Evolutionary conservation across 306 rosid genomes (phyloP).

Genomic region (Cicer arietinum): DNA sequence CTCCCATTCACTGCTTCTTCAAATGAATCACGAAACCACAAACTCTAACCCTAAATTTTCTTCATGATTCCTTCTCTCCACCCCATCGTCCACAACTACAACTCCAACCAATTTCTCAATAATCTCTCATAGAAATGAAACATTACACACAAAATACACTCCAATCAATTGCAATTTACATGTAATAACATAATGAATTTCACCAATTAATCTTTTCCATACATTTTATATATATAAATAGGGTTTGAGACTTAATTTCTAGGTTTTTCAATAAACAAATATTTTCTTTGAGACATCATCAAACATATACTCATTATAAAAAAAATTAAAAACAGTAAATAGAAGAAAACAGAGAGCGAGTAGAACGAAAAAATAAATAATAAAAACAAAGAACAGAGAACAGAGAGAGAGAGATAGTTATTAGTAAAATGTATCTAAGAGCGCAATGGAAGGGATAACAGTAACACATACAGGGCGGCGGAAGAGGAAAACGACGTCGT

Average conservation of each 20-base stretch:
- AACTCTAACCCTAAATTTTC: not conserved
- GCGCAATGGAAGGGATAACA: not conserved
- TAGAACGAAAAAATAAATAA: not conserved
- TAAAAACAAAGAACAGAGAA: not conserved
- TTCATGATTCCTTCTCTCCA: not conserved
- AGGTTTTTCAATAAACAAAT: not conserved
- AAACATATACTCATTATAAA: not conserved
- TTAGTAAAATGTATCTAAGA: not conserved
- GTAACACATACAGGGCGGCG: conserved; percentile 10
- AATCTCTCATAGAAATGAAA: not conserved
- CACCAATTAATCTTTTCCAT: too few species aligned
- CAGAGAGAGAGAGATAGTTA: too few species aligned
- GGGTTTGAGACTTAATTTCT: not conserved
- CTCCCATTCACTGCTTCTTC: not conserved
- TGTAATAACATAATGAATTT: too few species aligned
- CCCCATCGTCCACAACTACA: not conserved
- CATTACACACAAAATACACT: not conserved
- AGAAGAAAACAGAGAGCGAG: not conserved
- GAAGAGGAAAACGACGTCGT: conserved; percentile 14
- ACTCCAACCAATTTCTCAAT: not conserved
- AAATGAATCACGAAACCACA: too few species aligned
- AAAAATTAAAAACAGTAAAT: not conserved
- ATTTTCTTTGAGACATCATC: not conserved
- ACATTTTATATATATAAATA: not conserved
- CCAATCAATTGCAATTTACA: not conserved